Base-by-base conservation (phyloP, 768 basidiomycete species). In the Suillus alpinus region DNA sequence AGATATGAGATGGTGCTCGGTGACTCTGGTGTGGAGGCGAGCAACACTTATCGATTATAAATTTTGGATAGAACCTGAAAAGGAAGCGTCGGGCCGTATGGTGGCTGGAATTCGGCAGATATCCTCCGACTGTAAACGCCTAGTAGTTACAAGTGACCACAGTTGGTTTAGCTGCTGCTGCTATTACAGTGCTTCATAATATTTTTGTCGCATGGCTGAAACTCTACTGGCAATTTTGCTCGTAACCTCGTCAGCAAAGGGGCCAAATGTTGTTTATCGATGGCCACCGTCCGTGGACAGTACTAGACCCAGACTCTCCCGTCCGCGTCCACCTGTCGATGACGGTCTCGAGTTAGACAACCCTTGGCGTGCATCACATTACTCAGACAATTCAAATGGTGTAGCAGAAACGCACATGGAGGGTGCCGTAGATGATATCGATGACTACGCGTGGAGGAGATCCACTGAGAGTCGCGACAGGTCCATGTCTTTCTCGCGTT, bases 241-340 rank as follows among this genome's bases (percentile, higher is more conserved):
- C 39, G 91, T 94, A 46, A 92, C 92, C 5, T 87, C 88, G 13
- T 94, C 93, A 9, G 87, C 91, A 7, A 91, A 87, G 68, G 92
- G 90, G 31, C 85, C 87, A 10, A 88, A 79, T 65, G 76, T 94
- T 6, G 88, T 93, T 57, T 94, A 87, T 70, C 81, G 91, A 63
- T 96, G 93, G 89, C 95, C 95, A 0, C 88, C 92, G 14, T 79
- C 78, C 14, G 92, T 93, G 14, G 67, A 76, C 13, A 53, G 23
- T 37, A 75, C 85, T 1, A 81, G 85, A 6, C 80, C 86, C 4
- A 82, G 95, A 59, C 83, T 96, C 32, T 83, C 84, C 56, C 86
- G 94, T 55, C 85, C 93, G 3, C 78, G 80, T 32, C 89, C 88
- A 14, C 77, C 83, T 34, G 77, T 81, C 10, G 71, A 66, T 43